Evolutionary conservation across 176 grass and related monocot species (phyloP).

Genomic region (Alopecurus myosuroides): DNA sequence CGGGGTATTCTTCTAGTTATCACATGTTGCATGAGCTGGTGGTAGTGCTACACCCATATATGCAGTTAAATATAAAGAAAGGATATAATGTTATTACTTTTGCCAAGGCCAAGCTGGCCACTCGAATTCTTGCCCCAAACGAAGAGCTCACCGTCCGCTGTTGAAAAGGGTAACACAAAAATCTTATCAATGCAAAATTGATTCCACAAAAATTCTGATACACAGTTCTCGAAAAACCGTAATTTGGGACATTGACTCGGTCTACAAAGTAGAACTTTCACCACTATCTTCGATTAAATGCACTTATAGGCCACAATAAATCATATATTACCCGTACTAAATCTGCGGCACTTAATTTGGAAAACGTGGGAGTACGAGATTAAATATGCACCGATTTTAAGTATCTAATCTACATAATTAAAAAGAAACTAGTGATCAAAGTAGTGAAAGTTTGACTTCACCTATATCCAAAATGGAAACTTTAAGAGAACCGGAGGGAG

Average conservation of each 20-base stretch:
- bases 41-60: neutral
- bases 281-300: neutral
- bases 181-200: neutral
- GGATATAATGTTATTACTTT: slow-evolving; percentile 49
- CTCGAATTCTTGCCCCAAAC: slow-evolving; percentile 88
- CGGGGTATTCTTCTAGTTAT: neutral
- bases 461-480: neutral
- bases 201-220: neutral
- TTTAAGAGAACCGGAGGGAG: neutral
- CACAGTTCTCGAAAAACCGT: neutral
- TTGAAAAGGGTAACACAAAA: slow-evolving; percentile 8
- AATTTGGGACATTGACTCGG: neutral
- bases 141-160: slow-evolving; percentile 78
- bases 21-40: slow-evolving; percentile 15
- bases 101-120: slow-evolving; percentile 96
- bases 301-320: neutral
- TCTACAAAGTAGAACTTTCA: neutral
- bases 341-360: too few species aligned
- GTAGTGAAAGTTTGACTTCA: neutral
- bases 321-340: too few species aligned
- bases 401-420: neutral
- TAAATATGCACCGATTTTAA: neutral
- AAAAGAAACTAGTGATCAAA: neutral
- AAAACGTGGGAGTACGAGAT: too few species aligned
- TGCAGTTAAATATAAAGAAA: slow-evolving; percentile 10